Base-by-base conservation (phyloP, 805 yeast genomes). In the Phaffomyces opuntiae region DNA sequence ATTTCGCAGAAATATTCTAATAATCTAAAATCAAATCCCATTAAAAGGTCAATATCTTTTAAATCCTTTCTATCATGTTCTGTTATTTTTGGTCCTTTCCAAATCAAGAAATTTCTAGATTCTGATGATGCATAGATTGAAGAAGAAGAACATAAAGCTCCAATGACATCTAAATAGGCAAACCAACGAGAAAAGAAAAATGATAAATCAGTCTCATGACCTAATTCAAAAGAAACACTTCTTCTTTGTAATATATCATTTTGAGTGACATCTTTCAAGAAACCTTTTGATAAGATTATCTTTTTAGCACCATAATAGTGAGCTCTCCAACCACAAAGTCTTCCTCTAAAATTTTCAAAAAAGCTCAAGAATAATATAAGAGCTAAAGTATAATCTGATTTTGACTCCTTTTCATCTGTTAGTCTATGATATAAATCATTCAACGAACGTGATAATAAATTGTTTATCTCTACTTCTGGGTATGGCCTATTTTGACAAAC, bases 261-360 rank as follows among this genome's bases (percentile, higher is more conserved):
- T 12, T 8, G 25, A 19, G 57, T 39, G 3, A 70, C 68, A 43
- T 62, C 64, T 19, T 66, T 60, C 38, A 70, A 60, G n/a, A 37
- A 26, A 13, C 77, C 74, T 49, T 85, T 58, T 32, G 81, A 74
- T 47, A 73, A 56, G 24, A 83, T 69, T 36, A 83, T 80, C 54
- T 80, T 83, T 47, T 78, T 68, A 0, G 90, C 89, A 0, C 89
- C 89, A 34, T 73, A 67, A 43, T 78, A 65, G 58, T 84, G 93
- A 1, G 81, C 74, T 55, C 80, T 69, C 78, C 87, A 86, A 40
- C 73, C 58, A 46, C 57, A 44, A 67, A 49, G 67, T 68, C 72
- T 40, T 60, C 70, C 38, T 70, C 74, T 58, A 64, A 70, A 41
- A 61, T 68, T 69, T 50, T 80, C 81, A 57, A 76, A 80, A 34